These are phyloP conservation scores for Clavispora asparagi DNA, from an alignment of 805 yeast genomes.

Conservation along the genomic window DNA sequence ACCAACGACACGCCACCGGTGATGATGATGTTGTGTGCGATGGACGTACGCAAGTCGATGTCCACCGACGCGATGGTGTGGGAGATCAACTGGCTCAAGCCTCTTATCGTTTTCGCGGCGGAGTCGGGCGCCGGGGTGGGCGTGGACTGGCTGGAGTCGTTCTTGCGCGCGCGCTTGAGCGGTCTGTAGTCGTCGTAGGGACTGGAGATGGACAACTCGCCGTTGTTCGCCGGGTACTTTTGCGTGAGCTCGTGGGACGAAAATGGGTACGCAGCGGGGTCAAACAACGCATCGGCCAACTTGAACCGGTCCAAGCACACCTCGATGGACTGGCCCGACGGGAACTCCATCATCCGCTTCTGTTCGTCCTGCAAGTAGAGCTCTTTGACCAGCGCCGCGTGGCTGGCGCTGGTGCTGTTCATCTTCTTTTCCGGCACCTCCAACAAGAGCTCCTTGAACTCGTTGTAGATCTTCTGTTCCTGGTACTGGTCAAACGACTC, in stretches of 20 bases:
- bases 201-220: conserved; percentile 44
- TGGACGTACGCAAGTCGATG: conserved; percentile 75
- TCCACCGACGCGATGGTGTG: conserved; percentile 58
- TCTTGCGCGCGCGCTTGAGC: conserved; percentile 52
- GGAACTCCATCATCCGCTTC: conserved; percentile 61
- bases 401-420: conserved; percentile 15
- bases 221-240: conserved; percentile 41
- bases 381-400: conserved; percentile 19
- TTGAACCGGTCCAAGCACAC: conserved; percentile 56
- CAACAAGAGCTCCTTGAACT: conserved; percentile 68
- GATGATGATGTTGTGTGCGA: conserved; percentile 83
- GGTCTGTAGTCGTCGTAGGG: conserved; percentile 66
- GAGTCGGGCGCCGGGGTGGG: conserved; percentile 17
- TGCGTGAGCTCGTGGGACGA: conserved; percentile 15
- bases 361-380: conserved; percentile 22
- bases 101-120: conserved; percentile 25
- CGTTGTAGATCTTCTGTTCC: conserved; percentile 52
- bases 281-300: conserved; percentile 70
- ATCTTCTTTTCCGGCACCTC: conserved; percentile 45
- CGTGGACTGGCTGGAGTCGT: conserved; percentile 31
- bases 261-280: conserved; percentile 46
- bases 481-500: conserved; percentile 53
- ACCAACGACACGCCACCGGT: conserved; percentile 81
- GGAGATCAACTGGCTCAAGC: conserved; percentile 57
- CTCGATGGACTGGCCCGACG: conserved; percentile 65